Base-by-base conservation (phyloP, 2,329 filamentous ascomycete genomes). In the Exophiala sideris region DNA sequence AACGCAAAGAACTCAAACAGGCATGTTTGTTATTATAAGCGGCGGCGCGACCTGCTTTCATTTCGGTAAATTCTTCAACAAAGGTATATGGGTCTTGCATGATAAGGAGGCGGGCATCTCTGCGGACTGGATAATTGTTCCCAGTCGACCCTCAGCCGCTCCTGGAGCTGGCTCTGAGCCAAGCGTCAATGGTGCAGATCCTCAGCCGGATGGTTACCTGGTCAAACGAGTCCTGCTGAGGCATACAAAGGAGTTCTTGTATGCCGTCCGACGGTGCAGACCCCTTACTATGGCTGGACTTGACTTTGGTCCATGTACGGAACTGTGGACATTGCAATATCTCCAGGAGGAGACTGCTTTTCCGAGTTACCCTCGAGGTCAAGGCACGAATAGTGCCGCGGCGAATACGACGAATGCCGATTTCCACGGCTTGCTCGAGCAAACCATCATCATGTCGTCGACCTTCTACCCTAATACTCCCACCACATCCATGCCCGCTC, bases 31-130 rank as follows among this genome's bases (percentile, higher is more conserved):
- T 6, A 73, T 95, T 5, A 69, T 87, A 45, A 90, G 89, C 1
- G 91, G 91, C 9, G 91, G 90, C 29, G 89, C 88, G 14, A 89
- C 90, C 0, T 95, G 90, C 68, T 95, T 95, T 73, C 91, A 89
- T 0, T 95, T 95, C 79, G 91, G 91, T 1, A 88, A 87, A 6
- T 91, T 83, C 64, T 95, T 89, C 88, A 91, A 91, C 48, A 76
- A 77, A 34, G 82, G 82, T 1, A 73, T 78, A 6, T 86, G 73
- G 72, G 67, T 71, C 2, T 63, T 84, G 60, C 68, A 68, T 66
- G 68, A 62, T 24, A 55, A 54, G 36, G 60, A 65, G 33, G 59
- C 63, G 14, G 51, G 48, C 3, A 36, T 54, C 20, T 51, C 57
- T 35, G 70, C 70, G 53, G 52, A 63, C 33, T 74, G 72, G 72